Evolutionary conservation across 2,329 filamentous ascomycete species (phyloP).

Genomic region (Claviceps capensis): DNA sequence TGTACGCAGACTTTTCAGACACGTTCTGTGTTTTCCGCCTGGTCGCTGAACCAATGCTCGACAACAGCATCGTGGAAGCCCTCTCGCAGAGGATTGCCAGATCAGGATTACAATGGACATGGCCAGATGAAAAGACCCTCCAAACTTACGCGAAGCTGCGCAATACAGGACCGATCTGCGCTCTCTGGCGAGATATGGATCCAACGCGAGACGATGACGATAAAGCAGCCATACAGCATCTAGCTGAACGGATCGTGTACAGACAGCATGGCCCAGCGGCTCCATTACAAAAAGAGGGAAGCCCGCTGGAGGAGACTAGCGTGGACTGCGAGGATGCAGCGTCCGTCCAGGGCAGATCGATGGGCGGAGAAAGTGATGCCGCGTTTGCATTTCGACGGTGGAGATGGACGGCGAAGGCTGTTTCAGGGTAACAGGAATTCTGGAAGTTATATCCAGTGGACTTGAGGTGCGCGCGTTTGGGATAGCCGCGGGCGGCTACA

Average conservation of each 20-base stretch:
- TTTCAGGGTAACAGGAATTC: neutral
- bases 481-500: no score
- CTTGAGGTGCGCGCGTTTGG: neutral
- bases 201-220: conserved; percentile 7
- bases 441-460: neutral
- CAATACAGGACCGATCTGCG: conserved; percentile 12
- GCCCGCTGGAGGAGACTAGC: neutral
- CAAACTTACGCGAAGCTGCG: conserved; percentile 18
- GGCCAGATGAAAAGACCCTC: conserved; percentile 26
- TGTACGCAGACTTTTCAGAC: conserved; percentile 20
- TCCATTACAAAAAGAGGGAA: neutral
- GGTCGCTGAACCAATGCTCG: conserved; percentile 30
- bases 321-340: neutral
- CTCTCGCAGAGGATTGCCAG: conserved; percentile 17
- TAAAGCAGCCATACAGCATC: neutral
- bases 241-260: neutral
- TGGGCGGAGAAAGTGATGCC: neutral
- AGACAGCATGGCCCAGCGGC: neutral
- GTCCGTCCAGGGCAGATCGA: neutral
- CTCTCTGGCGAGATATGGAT: conserved; percentile 14
- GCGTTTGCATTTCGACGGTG: neutral
- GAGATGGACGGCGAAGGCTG: neutral
- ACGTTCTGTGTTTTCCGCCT: conserved; percentile 34
- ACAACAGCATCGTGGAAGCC: conserved; percentile 14
- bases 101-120: conserved; percentile 17